A percentile compares a stretch with the other conserved stretches of the same genome.
Conservation (phyloP, 257 asterid genomes). For the Primulina tabacum region DNA sequence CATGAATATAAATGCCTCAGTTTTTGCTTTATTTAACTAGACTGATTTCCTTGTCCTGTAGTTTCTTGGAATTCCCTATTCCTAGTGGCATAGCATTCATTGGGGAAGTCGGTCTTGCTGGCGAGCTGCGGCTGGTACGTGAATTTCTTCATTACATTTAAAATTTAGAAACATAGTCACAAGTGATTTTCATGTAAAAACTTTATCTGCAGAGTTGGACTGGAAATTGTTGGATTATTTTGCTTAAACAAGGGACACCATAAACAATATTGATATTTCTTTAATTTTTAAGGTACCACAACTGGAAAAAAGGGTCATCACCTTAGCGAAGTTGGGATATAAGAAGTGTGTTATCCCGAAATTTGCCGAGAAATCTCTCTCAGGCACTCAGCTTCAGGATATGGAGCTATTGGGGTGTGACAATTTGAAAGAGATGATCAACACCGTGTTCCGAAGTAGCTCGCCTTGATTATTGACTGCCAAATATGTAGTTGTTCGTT, state of each 20-base stretch:
- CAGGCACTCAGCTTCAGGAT: constrained; percentile 36
- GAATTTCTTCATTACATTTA: constrained; percentile 5
- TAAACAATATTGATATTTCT: neutral
- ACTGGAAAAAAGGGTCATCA: constrained; percentile 72
- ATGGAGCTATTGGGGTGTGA: constrained; percentile 68
- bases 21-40: neutral
- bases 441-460: constrained; percentile 47
- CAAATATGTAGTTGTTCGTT: neutral
- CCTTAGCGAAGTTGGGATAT: constrained; percentile 55
- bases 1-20: constrained; percentile 3
- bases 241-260: neutral
- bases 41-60: constrained; percentile 31
- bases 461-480: constrained; percentile 6
- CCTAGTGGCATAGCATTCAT: constrained; percentile 81
- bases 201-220: neutral
- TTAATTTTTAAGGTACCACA: constrained; percentile 64
- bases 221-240: neutral
- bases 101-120: constrained; percentile 91
- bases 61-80: constrained; percentile 90
- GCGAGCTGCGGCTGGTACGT: constrained; percentile 82
- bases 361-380: constrained; percentile 46
- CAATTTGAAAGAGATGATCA: constrained; percentile 85
- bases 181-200: neutral
- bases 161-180: neutral
- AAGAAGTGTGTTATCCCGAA: constrained; percentile 73